A percentile compares a stretch with the other conserved stretches of the same genome.
These are phyloP conservation scores for Colletotrichum sansevieriae DNA, from an alignment of 2,329 filamentous ascomycete species.

Conservation along the genomic window DNA sequence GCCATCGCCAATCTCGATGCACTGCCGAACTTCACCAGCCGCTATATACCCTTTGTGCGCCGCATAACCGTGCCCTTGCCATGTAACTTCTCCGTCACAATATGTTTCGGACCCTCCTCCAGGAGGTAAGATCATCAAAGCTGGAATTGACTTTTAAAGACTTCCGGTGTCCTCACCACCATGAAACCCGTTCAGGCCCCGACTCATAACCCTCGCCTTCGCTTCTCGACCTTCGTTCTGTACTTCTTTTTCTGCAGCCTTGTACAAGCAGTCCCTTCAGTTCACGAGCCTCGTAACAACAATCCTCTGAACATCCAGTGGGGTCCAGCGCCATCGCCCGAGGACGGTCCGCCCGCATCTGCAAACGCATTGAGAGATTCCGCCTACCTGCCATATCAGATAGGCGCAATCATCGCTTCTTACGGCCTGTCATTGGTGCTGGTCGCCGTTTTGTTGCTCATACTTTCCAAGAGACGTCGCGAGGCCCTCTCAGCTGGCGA, in stretches of 20 bases:
- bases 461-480: constrained; percentile 69
- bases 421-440: constrained; percentile 84
- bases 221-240: constrained; percentile 40
- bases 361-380: constrained; percentile 66
- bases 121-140: constrained; percentile 57
- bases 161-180: constrained; percentile 51
- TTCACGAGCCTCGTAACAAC: constrained; percentile 45
- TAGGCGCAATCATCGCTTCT: constrained; percentile 85
- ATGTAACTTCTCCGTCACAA: constrained; percentile 61
- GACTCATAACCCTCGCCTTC: constrained; percentile 46
- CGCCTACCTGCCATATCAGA: constrained; percentile 80
- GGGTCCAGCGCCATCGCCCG: constrained; percentile 69
- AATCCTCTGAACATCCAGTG: constrained; percentile 63
- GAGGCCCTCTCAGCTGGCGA: constrained; percentile 65
- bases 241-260: constrained; percentile 47
- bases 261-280: constrained; percentile 49
- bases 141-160: constrained; percentile 46
- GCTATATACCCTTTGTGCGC: constrained; percentile 69
- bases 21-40: constrained; percentile 64
- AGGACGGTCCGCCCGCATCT: constrained; percentile 72
- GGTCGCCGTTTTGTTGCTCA: constrained; percentile 75
- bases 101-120: constrained; percentile 64
- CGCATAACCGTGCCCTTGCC: constrained; percentile 56
- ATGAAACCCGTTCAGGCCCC: constrained; percentile 55
- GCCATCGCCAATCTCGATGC: constrained; percentile 58